Conservation (phyloP, 2,329 filamentous ascomycete genomes). For the Diaporthe velutina region DNA sequence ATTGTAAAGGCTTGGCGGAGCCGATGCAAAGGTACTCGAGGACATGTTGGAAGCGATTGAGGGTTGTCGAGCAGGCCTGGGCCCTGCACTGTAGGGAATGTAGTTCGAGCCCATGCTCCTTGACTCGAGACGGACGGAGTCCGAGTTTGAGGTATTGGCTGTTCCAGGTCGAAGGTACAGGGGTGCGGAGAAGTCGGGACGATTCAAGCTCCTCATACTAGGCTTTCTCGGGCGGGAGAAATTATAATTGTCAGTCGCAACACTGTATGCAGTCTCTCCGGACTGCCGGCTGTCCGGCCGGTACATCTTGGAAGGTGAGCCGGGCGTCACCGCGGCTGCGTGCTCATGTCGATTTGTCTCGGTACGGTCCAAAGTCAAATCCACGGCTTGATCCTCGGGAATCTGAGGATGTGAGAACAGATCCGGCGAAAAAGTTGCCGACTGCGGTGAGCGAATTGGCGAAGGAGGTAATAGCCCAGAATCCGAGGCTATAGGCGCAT, state of each 20-base stretch:
- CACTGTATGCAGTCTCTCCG: conserved; percentile 47
- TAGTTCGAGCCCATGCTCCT: conserved; percentile 27
- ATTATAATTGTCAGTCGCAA: conserved; percentile 59
- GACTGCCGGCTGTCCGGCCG: conserved; percentile 48
- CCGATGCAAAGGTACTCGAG: conserved; percentile 34
- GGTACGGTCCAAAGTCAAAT: conserved; percentile 38
- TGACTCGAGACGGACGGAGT: conserved; percentile 37
- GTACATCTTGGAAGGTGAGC: conserved; percentile 45
- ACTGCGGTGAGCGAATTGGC: conserved; percentile 41
- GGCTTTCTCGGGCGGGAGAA: conserved; percentile 71
- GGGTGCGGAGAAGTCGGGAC: conserved; percentile 29
- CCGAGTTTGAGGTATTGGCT: conserved; percentile 35
- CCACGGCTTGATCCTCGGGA: conserved; percentile 42
- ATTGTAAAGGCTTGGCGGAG: conserved; percentile 34
- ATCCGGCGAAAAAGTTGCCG: conserved; percentile 47
- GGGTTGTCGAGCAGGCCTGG: conserved; percentile 30
- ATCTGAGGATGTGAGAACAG: conserved; percentile 51
- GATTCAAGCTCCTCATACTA: conserved; percentile 57
- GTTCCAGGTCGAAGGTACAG: conserved; percentile 37
- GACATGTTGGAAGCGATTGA: conserved; percentile 38
- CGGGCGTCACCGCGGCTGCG: conserved; percentile 38
- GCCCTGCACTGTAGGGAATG: conserved; percentile 30
- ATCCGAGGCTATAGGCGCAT: conserved; percentile 31
- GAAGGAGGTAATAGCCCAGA: conserved; percentile 40
- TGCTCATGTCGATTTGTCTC: conserved; percentile 42